Conservation (phyloP, 495 filamentous ascomycete genomes). For the Aspergillus steynii region DNA sequence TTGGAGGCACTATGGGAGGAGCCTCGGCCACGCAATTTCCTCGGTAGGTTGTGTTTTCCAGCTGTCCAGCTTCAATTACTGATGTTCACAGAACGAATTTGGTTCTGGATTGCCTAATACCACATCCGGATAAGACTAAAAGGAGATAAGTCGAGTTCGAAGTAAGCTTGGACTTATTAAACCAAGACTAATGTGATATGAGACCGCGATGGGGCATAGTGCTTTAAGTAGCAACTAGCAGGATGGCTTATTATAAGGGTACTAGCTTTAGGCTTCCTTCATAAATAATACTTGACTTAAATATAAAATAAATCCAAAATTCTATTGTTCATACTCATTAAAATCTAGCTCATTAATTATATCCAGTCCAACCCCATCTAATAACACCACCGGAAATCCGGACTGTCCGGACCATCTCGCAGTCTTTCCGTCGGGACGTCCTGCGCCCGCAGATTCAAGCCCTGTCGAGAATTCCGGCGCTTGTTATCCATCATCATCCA, state of each 20-base stretch:
- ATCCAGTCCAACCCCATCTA: neutral
- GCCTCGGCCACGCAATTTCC: conserved; percentile 14
- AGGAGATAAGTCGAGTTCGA: too few relatives aligned
- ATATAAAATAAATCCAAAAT: too few relatives aligned
- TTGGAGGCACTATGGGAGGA: conserved; percentile 15
- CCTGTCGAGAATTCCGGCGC: conserved; percentile 60
- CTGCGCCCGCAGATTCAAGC: conserved; percentile 55
- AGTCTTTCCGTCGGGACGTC: conserved; percentile 68
- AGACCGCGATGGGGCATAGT: too few relatives aligned
- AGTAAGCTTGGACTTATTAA: neutral
- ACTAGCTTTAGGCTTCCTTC: too few relatives aligned
- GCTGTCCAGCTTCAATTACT: neutral
- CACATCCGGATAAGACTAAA: too few relatives aligned
- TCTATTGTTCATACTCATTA: too few relatives aligned
- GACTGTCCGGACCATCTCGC: conserved; percentile 61
- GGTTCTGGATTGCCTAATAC: conserved; percentile 18
- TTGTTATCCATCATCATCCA: conserved; percentile 72
- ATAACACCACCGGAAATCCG: conserved; percentile 63
- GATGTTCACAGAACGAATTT: conserved; percentile 10
- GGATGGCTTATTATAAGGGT: too few relatives aligned
- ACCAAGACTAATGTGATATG: neutral
- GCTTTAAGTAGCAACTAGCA: too few relatives aligned
- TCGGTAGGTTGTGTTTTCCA: conserved; percentile 6
- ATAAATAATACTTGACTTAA: too few relatives aligned
- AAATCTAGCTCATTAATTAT: neutral